Base-by-base conservation (phyloP, 495 filamentous ascomycete genomes). In the Amphirosellinia nigrospora region DNA sequence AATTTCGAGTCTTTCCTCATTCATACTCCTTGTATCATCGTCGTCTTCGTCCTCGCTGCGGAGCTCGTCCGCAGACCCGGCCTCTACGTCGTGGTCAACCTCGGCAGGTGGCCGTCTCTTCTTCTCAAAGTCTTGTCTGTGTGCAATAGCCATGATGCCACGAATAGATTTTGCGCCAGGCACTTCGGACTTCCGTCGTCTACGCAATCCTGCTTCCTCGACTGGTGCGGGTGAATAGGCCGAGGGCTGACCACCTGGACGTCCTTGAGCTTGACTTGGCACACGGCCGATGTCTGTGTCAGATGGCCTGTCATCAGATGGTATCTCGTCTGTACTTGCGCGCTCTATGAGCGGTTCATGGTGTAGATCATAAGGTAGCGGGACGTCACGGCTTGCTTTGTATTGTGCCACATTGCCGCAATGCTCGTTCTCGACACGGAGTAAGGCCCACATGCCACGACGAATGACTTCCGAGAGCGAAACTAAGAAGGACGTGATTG, bases 351-450 rank as follows among this genome's bases (percentile, higher is more conserved):
- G 73, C 2, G 77, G 67, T 41, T 84, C 78, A 41, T 71, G 70
- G 26, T 26, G 50, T n/a, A 94, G 69, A 2, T 87, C 79, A 75
- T 96, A 97, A 0, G 94, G 94, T 1, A 97, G 83, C 0, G 92
- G 92, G 1, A 94, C 84, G 74, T 97, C 93, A 21, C 94, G 83
- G 3, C 87, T 90, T 6, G 94, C 94, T 45, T 94, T 91, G 85
- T 94, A 94, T 69, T 91, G 87, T 38, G 89, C 87, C 23, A 97
- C 93, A 73, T 97, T 97, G 9, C 88, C 89, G 80, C 93, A 96
- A 78, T 98, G 94, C 71, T 99, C 96, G 75, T 99, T 99, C 79
- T 99, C 96, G 46, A 99, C 94, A 34, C 96, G 93, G 74, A 98
- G 93, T 11, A 98, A 81, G 1, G 89, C 88, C 96, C 96, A 99